Evolutionary conservation across 306 rosid species (phyloP).

Genomic region (Casuarina equisetifolia): DNA sequence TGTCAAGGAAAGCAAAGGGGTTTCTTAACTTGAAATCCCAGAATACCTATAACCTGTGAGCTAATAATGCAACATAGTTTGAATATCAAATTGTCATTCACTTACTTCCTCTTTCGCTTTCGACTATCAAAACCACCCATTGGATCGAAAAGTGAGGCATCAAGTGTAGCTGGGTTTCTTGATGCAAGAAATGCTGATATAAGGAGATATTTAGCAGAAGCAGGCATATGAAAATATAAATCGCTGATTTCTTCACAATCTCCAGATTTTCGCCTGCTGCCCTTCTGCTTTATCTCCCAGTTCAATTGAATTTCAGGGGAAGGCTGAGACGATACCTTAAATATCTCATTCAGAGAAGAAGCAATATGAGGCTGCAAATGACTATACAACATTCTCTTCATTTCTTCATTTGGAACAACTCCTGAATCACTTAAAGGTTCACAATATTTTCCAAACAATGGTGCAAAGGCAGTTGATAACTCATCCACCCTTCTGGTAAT

Average conservation of each 20-base stretch:
- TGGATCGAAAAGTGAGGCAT: slow-evolving; percentile 90
- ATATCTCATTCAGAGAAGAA: slow-evolving; percentile 70
- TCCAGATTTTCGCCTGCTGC: slow-evolving; percentile 44
- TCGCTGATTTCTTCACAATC: slow-evolving; percentile 45
- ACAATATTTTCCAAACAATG: slow-evolving; percentile 58
- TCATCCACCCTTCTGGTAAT: slow-evolving; percentile 74
- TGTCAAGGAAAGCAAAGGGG: background rate
- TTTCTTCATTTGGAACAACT: slow-evolving; percentile 61
- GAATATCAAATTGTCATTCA: slow-evolving; percentile 14
- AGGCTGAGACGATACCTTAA: slow-evolving; percentile 57
- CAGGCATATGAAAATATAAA: slow-evolving; percentile 77
- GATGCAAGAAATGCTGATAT: slow-evolving; percentile 97
- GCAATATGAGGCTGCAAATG: slow-evolving; percentile 61
- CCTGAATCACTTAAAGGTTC: slow-evolving; percentile 58
- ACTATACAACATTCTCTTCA: slow-evolving; percentile 57
- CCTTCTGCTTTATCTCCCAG: slow-evolving; percentile 52
- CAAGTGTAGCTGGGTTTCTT: slow-evolving; percentile 94
- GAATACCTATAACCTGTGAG: background rate
- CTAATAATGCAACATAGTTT: background rate
- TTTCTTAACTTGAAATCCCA: background rate
- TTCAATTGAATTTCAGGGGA: slow-evolving; percentile 43
- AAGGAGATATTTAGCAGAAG: slow-evolving; percentile 89
- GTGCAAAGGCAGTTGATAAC: slow-evolving; percentile 57
- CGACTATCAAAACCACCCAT: slow-evolving; percentile 74
- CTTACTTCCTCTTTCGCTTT: slow-evolving; percentile 83